Evolutionary conservation across 2,329 filamentous ascomycete genomes (phyloP).

Genomic region (Metarhizium album): DNA sequence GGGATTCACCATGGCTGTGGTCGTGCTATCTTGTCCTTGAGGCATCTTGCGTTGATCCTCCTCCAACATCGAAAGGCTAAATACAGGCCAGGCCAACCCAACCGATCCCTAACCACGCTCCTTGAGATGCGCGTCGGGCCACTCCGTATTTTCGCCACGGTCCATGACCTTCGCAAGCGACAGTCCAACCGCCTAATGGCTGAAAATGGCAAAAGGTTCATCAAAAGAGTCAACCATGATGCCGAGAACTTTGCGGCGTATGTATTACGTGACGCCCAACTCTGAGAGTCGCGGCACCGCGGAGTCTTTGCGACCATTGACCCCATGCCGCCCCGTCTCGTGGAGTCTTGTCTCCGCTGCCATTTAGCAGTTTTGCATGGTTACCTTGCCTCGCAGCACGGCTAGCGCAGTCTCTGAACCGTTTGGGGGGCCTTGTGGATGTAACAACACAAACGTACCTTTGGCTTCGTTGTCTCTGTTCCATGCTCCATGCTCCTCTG

Average conservation of each 20-base stretch:
- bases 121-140: background rate
- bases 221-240: background rate
- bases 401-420: conserved; percentile 1
- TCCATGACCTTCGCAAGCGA: background rate
- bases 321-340: conserved; percentile 1
- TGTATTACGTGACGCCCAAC: background rate
- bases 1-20: background rate
- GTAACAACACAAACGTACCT: conserved; percentile 1
- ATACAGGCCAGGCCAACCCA: background rate
- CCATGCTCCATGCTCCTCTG: background rate
- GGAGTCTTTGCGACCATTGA: background rate
- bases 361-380: background rate
- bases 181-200: background rate
- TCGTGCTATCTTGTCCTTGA: background rate
- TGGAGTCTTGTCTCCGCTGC: conserved; percentile 2
- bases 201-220: background rate
- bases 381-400: conserved; percentile 1
- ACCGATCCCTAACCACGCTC: background rate
- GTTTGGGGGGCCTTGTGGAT: background rate
- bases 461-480: background rate
- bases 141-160: background rate
- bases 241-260: conserved; percentile 2
- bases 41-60: background rate
- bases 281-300: background rate
- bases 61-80: background rate